These are phyloP conservation scores for Angomonas deanei DNA, from an alignment of 208 protist species.

Conservation along the genomic window DNA sequence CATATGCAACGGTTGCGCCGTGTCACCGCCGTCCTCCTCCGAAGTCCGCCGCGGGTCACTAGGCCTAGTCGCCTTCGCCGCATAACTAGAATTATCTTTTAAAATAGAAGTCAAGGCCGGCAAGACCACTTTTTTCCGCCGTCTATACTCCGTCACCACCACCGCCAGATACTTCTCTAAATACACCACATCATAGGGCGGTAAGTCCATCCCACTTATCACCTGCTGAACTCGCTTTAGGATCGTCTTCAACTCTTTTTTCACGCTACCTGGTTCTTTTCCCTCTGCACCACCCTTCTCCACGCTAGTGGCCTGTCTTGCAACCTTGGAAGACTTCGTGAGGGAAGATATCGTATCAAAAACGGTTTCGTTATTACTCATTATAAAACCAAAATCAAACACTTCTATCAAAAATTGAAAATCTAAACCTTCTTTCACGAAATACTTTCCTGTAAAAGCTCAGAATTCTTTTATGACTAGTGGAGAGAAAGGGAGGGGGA, in stretches of 20 bases:
- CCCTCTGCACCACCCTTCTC: background rate
- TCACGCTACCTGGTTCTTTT: background rate
- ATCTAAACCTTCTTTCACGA: too few species aligned
- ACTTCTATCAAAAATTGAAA: too few species aligned
- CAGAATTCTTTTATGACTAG: background rate
- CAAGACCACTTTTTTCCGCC: background rate
- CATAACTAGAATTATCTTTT: slow-evolving; percentile 1
- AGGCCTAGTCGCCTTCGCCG: background rate
- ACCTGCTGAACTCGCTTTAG: background rate
- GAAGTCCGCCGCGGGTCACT: background rate
- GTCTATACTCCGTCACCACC: background rate
- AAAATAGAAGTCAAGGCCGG: background rate
- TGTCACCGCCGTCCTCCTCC: background rate
- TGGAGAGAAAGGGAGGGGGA: background rate
- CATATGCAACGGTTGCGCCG: background rate
- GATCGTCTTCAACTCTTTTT: background rate
- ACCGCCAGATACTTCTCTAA: background rate
- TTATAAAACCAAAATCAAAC: too few species aligned
- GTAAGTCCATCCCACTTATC: background rate
- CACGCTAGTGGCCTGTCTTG: background rate
- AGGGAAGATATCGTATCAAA: background rate
- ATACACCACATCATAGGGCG: background rate
- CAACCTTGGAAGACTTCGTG: background rate
- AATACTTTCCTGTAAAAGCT: too few species aligned
- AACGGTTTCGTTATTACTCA: background rate